A percentile compares a stretch with the other conserved stretches of the same genome.
These are phyloP conservation scores for Pleodorina starrii DNA, from an alignment of 139 green algal species.

Conservation along the genomic window DNA sequence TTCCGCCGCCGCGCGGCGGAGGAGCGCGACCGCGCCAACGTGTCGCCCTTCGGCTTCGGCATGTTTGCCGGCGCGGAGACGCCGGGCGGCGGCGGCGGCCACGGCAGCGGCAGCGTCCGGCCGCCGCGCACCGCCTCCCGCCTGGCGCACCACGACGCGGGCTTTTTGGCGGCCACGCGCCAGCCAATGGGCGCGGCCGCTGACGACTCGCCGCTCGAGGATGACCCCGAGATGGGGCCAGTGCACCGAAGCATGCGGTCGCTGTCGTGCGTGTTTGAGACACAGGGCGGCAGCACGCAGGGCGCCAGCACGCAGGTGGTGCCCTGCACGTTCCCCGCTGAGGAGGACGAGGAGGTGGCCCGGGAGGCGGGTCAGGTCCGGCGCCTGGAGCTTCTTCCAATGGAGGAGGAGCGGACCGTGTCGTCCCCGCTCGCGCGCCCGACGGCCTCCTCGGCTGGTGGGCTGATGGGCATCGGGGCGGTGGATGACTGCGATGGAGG, in stretches of 20 bases:
- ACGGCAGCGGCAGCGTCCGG: background rate
- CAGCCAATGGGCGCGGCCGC: background rate
- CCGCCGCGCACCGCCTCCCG: background rate
- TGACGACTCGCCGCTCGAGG: background rate
- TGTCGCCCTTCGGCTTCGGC: conserved; percentile 43
- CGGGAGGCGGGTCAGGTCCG: background rate
- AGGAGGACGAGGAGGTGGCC: background rate
- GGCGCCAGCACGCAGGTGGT: background rate
- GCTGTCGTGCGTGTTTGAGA: conserved; percentile 27
- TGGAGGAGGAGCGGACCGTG: conserved; percentile 27
- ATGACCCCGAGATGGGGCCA: background rate
- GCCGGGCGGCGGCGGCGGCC: background rate
- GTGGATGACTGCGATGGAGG: background rate
- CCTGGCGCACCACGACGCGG: background rate
- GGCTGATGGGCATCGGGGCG: no score
- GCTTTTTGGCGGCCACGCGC: background rate
- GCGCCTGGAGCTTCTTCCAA: background rate
- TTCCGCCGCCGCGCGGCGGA: background rate
- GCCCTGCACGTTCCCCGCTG: conserved; percentile 3
- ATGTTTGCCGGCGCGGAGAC: background rate
- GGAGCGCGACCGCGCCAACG: background rate
- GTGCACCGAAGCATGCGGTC: conserved; percentile 12
- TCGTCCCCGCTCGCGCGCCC: background rate
- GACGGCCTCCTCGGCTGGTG: no score
- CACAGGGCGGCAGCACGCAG: background rate